Evolutionary conservation across 75 land plant species (phyloP), one percentile per base, ranked within the genome.

Genomic region (Pinus tabuliformis): DNA sequence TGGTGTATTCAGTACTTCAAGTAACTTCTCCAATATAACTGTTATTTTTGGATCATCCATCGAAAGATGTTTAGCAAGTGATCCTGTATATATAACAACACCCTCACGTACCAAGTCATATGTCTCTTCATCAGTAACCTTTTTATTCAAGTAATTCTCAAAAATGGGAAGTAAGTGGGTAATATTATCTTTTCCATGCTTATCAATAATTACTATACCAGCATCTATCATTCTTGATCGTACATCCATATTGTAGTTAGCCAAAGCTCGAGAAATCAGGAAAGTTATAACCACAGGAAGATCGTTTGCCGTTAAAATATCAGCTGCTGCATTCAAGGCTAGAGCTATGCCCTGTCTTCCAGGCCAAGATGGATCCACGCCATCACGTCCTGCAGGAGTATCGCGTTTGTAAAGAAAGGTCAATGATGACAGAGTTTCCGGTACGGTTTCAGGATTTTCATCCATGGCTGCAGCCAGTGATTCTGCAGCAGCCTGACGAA

Each of bases 41-140:
- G 89, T 84, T 36, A 92, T 87, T 85, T 92, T 97, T 70, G 99
- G 93, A 85, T 89, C 93, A 81, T 95, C 93, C 98, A 83, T 83
- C 4, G 81, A 82, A 49, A 97, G 64, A 84, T 97, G 99, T 72
- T 95, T 97, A 45, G 99, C 99, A 76, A 97, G 83, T 36, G 98
- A 98, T 30, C 99, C 99, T 79, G 95, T 95, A 78, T 92, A 97
- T 59, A 97, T 89, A 54, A 97, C 99, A 22, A 97, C 98, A 77
- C 99, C 99, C 71, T 97, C 99, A 33, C 99, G 95, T 13, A 97
- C 98, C 70, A 97, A 79, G 78, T 97, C 99, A 82, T 97, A 97
- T 71, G 82, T 90, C 74, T 92, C 99, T 84, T 97, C 99, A 92
- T 97, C 89, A 7, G 87, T 83, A n/a, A 95, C 89, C 99, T 95